Conservation (phyloP, 257 asterid genomes). For the Apocynum venetum region DNA sequence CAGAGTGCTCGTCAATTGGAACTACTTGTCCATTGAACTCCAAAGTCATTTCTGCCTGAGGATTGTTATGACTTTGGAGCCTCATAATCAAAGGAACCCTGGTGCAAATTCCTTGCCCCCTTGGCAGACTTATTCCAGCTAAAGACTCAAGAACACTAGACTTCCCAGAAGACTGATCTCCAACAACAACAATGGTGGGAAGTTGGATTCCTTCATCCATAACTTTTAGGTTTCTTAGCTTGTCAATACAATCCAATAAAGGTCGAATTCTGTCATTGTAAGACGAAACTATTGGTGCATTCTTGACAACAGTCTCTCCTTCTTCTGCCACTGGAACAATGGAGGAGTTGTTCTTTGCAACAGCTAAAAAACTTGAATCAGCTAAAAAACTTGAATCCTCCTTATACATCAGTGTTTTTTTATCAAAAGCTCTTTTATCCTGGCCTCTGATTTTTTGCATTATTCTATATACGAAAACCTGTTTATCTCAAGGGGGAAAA, state of each 20-base stretch:
- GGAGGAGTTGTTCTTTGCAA: background rate
- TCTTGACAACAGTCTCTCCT: background rate
- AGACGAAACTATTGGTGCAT: background rate
- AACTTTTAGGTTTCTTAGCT: conserved; percentile 9
- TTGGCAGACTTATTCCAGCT: conserved; percentile 19
- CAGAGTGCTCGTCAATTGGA: background rate
- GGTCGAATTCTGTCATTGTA: conserved; percentile 9
- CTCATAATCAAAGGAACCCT: conserved; percentile 24
- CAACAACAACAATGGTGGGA: conserved; percentile 22
- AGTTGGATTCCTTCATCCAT: conserved; percentile 24
- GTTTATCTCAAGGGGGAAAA: too few species aligned
- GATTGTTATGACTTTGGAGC: conserved; percentile 3
- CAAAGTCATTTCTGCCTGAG: conserved; percentile 1
- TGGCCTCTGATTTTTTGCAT: background rate
- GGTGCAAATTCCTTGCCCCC: conserved; percentile 22
- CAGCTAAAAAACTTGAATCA: background rate
- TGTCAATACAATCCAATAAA: conserved; percentile 10
- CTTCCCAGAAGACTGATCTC: conserved; percentile 23
- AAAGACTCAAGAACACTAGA: conserved; percentile 17
- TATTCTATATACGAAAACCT: too few species aligned
- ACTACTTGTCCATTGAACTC: background rate
- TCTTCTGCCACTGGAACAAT: background rate
- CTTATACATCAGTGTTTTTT: background rate
- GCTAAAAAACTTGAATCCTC: background rate
- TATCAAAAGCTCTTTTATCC: background rate